These are phyloP conservation scores for Fusarium bulbicola DNA, from an alignment of 2,329 filamentous ascomycete species.

Conservation along the genomic window DNA sequence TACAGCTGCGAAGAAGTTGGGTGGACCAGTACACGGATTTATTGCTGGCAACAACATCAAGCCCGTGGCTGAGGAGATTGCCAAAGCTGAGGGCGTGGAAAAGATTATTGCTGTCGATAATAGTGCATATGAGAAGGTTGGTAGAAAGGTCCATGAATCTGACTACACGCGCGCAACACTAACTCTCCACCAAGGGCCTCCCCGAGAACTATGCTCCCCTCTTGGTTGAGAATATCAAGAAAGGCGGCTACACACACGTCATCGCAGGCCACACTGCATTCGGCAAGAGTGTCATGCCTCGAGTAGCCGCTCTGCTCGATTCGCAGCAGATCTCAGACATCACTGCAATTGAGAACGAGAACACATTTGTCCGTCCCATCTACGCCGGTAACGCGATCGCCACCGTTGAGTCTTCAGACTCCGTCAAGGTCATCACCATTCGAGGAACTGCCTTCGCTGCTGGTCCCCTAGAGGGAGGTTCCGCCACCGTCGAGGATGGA, in stretches of 20 bases:
- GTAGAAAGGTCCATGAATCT: background rate
- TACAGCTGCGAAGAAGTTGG: conserved; percentile 85
- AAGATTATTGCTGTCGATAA: conserved; percentile 93
- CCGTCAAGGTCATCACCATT: conserved; percentile 89
- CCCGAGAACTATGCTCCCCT: conserved; percentile 95
- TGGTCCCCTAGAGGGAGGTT: conserved; percentile 75
- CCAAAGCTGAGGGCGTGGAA: conserved; percentile 88
- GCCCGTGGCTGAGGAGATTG: conserved; percentile 79
- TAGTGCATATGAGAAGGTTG: conserved; percentile 88
- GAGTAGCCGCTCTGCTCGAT: conserved; percentile 90
- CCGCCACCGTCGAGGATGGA: conserved; percentile 81
- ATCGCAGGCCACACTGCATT: conserved; percentile 93
- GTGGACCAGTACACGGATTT: conserved; percentile 86
- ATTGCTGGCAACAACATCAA: conserved; percentile 84
- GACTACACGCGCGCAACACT: conserved; percentile 2
- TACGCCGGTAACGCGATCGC: conserved; percentile 98
- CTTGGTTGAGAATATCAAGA: conserved; percentile 95
- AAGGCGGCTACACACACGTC: conserved; percentile 91
- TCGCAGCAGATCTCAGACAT: conserved; percentile 95
- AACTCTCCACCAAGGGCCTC: conserved; percentile 68
- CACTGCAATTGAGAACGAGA: conserved; percentile 84
- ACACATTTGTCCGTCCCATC: conserved; percentile 95
- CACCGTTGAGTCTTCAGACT: conserved; percentile 89
- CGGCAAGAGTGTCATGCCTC: conserved; percentile 92
- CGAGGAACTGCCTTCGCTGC: conserved; percentile 91